phyloP scores from a whole-genome alignment of 441 rosid species.

The Sinapis alba region DNA sequence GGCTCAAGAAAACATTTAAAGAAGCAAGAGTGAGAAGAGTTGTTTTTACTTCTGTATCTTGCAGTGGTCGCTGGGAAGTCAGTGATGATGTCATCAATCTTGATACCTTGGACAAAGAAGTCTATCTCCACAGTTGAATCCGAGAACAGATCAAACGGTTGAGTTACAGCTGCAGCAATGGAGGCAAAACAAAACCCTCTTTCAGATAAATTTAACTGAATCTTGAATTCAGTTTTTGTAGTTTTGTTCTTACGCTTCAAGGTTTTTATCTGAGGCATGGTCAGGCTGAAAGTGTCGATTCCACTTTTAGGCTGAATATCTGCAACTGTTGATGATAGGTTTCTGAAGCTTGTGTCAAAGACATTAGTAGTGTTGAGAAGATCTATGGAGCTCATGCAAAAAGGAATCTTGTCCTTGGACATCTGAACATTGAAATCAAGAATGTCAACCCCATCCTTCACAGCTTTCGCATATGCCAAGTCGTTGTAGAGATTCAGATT shows the following conservation, averaged over 20 bases:
- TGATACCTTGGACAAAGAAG: no score
- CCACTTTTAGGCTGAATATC: neutral
- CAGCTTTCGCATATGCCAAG: neutral
- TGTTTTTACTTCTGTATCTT: no score
- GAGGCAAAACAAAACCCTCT: neutral
- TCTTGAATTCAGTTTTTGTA: neutral
- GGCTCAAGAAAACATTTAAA: neutral
- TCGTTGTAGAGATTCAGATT: neutral
- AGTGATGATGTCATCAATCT: no score
- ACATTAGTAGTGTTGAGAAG: neutral
- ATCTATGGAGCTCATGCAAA: neutral
- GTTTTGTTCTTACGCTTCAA: neutral
- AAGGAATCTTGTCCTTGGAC: neutral
- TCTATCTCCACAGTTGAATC: no score
- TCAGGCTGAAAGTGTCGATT: neutral
- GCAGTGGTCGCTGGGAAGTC: no score
- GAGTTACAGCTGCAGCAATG: neutral
- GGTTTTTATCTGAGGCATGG: neutral
- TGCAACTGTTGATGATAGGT: neutral
- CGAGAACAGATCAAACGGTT: no score
- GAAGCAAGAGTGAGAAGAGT: conserved; percentile 5
- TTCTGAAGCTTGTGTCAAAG: neutral
- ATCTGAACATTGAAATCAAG: neutral
- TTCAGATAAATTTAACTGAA: no score
- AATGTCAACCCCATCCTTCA: neutral